Base-by-base conservation (phyloP, 2,329 filamentous ascomycete genomes). In the Cladosporium austrohemisphaericum region DNA sequence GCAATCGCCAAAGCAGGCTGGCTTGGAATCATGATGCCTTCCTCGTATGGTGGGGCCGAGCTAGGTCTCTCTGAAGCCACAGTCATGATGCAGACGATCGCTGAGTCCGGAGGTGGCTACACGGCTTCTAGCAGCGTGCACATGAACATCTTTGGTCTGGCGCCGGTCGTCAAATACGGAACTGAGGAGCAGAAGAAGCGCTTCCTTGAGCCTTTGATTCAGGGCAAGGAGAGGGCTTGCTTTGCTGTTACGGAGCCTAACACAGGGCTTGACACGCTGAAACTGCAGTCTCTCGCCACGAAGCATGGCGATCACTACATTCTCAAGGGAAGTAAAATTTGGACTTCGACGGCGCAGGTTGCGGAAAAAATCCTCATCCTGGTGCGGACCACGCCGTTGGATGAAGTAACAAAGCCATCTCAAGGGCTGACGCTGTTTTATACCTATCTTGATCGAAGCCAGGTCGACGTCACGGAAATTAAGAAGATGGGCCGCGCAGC, bases 121-220 rank as follows among this genome's bases (percentile, higher is more conserved):
- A 67, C 68, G 1, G 72, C 64, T 4, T 67, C 68, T 1, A 69
- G 65, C 6, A 68, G 68, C 1, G 67, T 75, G 10, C 72, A 75
- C 45, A 74, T 74, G 70, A 75, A 75, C 46, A 73, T 75, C 23
- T 75, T 74, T 51, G 71, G 71, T 1, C 55, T 74, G 2, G 70
- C 71, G 38, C 72, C 72, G 0, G 71, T 75, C 0, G 66, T 68
- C 10, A 74, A 73, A 52, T 73, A 70, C 36, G 71, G 67, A 3
- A 71, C 60, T 0, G 65, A 68, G 13, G 69, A 72, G 57, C 71
- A 73, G 55, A 71, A 68, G 55, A 53, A 64, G 35, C 55, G 68
- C 1, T 72, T 67, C 61, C 57, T 74, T 0, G 50, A 55, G 4
- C 70, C 71, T 2, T 52, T 74, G 41, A 70, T 74, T 35, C 60